Percentiles rank a stretch among this genome's conserved stretches.
Conservation (phyloP, 306 rosid species). For the Heteromeles arbutifolia region DNA sequence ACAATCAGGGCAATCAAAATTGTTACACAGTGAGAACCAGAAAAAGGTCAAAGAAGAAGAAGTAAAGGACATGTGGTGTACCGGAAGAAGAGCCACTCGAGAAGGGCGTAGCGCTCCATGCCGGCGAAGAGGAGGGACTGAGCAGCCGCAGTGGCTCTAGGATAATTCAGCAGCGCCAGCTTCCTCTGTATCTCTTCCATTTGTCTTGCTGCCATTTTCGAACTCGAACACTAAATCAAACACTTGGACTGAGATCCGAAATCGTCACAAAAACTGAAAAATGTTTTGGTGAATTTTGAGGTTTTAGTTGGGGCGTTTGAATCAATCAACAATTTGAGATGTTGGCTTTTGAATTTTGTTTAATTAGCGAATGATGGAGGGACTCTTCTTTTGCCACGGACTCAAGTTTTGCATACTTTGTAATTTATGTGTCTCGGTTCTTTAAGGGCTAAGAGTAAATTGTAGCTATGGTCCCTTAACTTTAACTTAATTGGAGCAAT, state of each 20-base stretch:
- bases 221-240: not conserved
- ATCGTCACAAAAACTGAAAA: not conserved
- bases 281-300: not conserved
- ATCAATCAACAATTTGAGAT: not conserved
- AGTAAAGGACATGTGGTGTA: conserved; percentile 6
- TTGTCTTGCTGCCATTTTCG: conserved; percentile 77
- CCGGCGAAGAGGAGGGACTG: conserved; percentile 94
- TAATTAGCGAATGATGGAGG: not conserved
- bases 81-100: conserved; percentile 98
- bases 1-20: not conserved
- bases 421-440: too few species aligned
- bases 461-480: too few species aligned
- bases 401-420: too few species aligned
- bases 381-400: not conserved
- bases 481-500: too few species aligned
- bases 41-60: not conserved
- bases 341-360: not conserved
- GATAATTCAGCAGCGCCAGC: conserved; percentile 60
- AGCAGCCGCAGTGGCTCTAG: conserved; percentile 85
- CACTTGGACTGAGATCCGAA: not conserved
- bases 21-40: not conserved
- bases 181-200: conserved; percentile 93
- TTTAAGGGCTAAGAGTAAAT: too few species aligned
- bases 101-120: conserved; percentile 94
- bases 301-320: not conserved